Evolutionary conservation across 305 asterid genomes (phyloP).

Genomic region (Plantago coronopus): DNA sequence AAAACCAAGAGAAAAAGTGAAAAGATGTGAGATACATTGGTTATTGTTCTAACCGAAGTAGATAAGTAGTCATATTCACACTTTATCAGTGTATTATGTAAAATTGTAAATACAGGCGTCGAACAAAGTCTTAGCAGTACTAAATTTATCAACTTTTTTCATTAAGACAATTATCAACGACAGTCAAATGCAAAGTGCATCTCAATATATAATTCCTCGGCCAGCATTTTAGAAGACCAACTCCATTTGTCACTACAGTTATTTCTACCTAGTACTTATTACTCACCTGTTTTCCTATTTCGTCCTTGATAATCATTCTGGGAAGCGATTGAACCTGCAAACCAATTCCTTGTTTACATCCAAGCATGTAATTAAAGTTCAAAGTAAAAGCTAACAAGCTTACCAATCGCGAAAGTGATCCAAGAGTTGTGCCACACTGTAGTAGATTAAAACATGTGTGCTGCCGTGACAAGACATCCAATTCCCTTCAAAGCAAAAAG

Average conservation of each 20-base stretch:
- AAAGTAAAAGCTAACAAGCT: conserved; percentile 18
- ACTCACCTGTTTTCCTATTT: conserved; percentile 83
- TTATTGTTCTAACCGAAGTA: not conserved
- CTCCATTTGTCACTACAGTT: conserved; percentile 2
- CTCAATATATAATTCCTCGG: conserved; percentile 9
- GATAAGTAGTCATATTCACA: not conserved
- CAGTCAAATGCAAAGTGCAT: conserved; percentile 9
- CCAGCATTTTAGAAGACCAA: conserved; percentile 11
- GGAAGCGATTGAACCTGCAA: conserved; percentile 97
- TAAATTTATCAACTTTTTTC: not conserved
- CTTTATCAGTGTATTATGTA: not conserved
- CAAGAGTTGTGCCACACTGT: conserved; percentile 86
- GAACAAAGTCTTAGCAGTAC: conserved; percentile 4
- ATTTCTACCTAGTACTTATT: conserved; percentile 14
- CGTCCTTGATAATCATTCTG: conserved; percentile 91
- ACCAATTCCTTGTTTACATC: conserved; percentile 23
- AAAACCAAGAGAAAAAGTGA: conserved; percentile 11
- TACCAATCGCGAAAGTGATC: conserved; percentile 94
- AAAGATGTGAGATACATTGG: conserved; percentile 3
- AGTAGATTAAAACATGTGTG: conserved; percentile 90
- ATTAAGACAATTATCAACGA: conserved; percentile 14
- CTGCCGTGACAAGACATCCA: conserved; percentile 82
- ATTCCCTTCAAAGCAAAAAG: conserved; percentile 54
- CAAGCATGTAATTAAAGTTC: conserved; percentile 17
- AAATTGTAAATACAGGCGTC: conserved; percentile 16